These are phyloP conservation scores for Antarctomyces pellizariae DNA, from an alignment of 495 filamentous ascomycete genomes.

Conservation along the genomic window DNA sequence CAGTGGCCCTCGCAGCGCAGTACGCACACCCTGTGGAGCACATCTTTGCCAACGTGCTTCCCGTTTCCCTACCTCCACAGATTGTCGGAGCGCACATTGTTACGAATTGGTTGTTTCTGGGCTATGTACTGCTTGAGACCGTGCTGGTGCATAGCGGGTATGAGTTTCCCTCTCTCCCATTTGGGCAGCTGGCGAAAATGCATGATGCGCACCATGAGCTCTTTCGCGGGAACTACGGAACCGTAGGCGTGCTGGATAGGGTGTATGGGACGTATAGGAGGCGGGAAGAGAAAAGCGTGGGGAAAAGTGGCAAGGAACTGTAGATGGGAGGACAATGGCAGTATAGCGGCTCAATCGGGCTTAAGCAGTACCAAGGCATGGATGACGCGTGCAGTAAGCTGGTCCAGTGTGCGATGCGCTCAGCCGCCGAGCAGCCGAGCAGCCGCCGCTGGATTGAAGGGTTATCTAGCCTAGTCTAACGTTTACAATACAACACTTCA, in stretches of 20 bases:
- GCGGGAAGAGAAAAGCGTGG: no score
- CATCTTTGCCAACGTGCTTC: constrained; percentile 27
- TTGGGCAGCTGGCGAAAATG: constrained; percentile 16
- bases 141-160: constrained; percentile 30
- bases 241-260: constrained; percentile 19
- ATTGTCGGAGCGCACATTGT: constrained; percentile 23
- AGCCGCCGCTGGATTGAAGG: no score
- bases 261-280: constrained; percentile 22
- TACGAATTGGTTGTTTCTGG: constrained; percentile 26
- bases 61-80: constrained; percentile 27
- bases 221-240: constrained; percentile 18
- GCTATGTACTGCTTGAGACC: constrained; percentile 23
- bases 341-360: no score
- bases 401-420: no score
- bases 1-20: constrained; percentile 31
- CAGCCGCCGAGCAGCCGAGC: no score
- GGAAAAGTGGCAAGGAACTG: no score
- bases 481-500: no score
- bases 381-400: no score
- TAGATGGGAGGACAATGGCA: no score
- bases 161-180: constrained; percentile 19
- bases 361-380: no score
- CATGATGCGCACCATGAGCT: constrained; percentile 31
- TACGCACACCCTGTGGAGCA: constrained; percentile 36
- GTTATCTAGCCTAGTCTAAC: no score